A percentile compares a stretch with the other conserved stretches of the same genome.
Conservation (phyloP, 352 stramenopile species). For the Globisporangium orthogonon region DNA sequence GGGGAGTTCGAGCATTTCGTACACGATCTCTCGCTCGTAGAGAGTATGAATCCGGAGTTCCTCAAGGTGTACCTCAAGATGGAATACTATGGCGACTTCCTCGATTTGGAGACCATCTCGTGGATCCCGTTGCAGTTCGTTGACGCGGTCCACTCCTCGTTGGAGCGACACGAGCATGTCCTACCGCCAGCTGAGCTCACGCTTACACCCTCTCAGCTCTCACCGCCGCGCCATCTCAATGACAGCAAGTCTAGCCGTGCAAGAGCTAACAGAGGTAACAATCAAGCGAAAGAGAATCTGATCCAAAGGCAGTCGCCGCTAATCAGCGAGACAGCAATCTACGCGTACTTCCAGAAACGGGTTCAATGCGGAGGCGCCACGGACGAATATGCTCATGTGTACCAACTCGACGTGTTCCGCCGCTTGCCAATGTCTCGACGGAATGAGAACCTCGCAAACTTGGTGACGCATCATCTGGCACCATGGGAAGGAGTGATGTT, state of each 20-base stretch:
- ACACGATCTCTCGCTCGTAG: slow-evolving; percentile 39
- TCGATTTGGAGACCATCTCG: slow-evolving; percentile 52
- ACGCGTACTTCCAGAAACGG: slow-evolving; percentile 38
- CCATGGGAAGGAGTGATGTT: slow-evolving; percentile 35
- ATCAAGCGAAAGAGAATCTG: background rate
- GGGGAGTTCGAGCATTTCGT: slow-evolving; percentile 37
- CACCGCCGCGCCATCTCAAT: background rate
- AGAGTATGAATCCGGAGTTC: slow-evolving; percentile 41
- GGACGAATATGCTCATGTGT: slow-evolving; percentile 50
- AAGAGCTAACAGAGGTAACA: background rate
- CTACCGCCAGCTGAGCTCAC: slow-evolving; percentile 10
- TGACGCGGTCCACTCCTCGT: slow-evolving; percentile 25
- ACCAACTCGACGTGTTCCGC: slow-evolving; percentile 35
- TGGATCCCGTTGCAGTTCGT: slow-evolving; percentile 46
- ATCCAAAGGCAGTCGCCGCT: background rate
- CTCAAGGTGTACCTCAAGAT: slow-evolving; percentile 27
- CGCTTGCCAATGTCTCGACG: slow-evolving; percentile 19
- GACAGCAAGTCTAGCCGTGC: background rate
- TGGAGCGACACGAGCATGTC: slow-evolving; percentile 33
- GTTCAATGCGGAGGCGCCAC: slow-evolving; percentile 12
- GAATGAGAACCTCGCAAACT: background rate
- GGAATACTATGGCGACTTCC: slow-evolving; percentile 38
- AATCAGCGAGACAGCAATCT: slow-evolving; percentile 32
- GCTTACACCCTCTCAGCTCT: background rate
- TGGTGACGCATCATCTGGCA: slow-evolving; percentile 7